Base-by-base conservation (phyloP, 2,329 filamentous ascomycete species). In the Penicillium sp. region DNA sequence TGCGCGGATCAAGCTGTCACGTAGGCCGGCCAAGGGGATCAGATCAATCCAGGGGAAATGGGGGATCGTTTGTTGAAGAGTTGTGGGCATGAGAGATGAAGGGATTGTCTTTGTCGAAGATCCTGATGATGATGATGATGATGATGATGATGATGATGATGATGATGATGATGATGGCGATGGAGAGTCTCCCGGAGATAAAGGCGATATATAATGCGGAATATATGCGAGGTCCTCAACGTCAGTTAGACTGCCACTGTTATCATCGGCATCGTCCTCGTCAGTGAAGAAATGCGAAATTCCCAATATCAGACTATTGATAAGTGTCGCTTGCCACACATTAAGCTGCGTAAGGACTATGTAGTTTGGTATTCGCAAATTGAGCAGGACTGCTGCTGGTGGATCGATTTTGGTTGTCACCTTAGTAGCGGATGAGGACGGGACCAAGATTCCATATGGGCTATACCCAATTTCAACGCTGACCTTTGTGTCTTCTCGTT, bases 1-100 rank as follows among this genome's bases (percentile, higher is more conserved):
- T n/a, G 54, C 56, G 16, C 33, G 48, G n/a, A 63, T 57, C 16
- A 49, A 18, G 40, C 40, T 52, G 23, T 52, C 49, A 7, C 49
- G 49, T 24, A 52, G 8, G 16, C 40, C 30, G n/a, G 28, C 18
- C n/a, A 52, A 20, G 5, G 49, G 49, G 16, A 52, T 20, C 30
- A 52, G 49, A 42, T 52, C 49, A 26, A 52, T 38, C 49, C 49
- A 52, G 28, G 49, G 49, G 23, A 23, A 40, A 40, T 52, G 49
- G 28, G 48, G 49, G 16, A 43, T 24, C 28, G 49, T 52, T 26
- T 40, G 35, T 28, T 52, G 49, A 16, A 52, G 28, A 8, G 33
- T 26, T 26, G 49, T 52, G 18, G 49, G 49, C n/a, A 20, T 42
- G n/a, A 42, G 38, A 18, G 38, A 42, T 11, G 18, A 8, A 9